Percentiles rank a stretch among this genome's conserved stretches.
Evolutionary conservation across 2,329 filamentous ascomycete genomes (phyloP).

Genomic region (Colletotrichum sp.): DNA sequence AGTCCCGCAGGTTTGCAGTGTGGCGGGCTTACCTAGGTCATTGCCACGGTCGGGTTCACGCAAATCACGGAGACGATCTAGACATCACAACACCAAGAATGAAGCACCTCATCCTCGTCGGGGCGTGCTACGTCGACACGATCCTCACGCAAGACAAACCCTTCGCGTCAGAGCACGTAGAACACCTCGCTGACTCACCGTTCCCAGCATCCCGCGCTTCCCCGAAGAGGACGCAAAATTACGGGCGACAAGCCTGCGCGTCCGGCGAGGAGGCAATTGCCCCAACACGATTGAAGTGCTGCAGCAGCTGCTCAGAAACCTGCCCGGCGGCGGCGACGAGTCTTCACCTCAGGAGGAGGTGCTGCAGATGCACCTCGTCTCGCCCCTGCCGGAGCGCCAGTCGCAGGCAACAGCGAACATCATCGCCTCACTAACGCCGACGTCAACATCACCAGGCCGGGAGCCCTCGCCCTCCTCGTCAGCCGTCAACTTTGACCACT

Average conservation of each 20-base stretch:
- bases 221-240: constrained; percentile 76
- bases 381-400: constrained; percentile 57
- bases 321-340: neutral
- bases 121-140: constrained; percentile 75
- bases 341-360: neutral
- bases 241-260: constrained; percentile 63
- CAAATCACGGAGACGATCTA: neutral
- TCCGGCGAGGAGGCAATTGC: constrained; percentile 75
- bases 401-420: constrained; percentile 60
- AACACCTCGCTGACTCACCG: neutral
- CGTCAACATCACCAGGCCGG: constrained; percentile 29
- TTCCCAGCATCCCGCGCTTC: constrained; percentile 66
- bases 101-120: constrained; percentile 67
- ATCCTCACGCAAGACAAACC: constrained; percentile 62
- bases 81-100: constrained; percentile 31
- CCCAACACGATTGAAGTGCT: constrained; percentile 76
- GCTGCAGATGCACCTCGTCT: constrained; percentile 48
- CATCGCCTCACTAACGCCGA: constrained; percentile 51
- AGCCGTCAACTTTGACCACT: constrained; percentile 57
- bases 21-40: neutral
- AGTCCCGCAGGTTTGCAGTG: neutral
- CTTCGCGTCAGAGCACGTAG: constrained; percentile 12
- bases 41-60: neutral
- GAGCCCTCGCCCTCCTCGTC: constrained; percentile 15
- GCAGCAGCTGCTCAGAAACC: constrained; percentile 58